A percentile compares a stretch with the other conserved stretches of the same genome.
Conservation (phyloP, 1,284 basidiomycete species). For the Moesziomyces sp. region DNA sequence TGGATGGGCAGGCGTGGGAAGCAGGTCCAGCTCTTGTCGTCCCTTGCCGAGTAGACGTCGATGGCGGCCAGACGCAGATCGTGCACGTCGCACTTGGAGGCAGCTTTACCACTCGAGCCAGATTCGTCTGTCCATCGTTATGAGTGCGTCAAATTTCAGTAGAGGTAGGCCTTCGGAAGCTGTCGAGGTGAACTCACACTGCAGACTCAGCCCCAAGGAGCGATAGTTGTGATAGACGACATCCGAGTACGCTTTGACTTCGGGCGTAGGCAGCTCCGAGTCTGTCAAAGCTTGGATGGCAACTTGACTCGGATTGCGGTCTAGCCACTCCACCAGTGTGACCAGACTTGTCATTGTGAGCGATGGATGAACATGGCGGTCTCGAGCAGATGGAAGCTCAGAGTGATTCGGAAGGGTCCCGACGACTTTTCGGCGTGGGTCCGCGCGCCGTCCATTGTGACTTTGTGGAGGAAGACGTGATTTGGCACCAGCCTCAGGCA, state of each 20-base stretch:
- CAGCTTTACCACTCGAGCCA: neutral
- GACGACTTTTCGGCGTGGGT: neutral
- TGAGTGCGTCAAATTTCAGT: neutral
- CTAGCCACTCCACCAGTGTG: constrained; percentile 2
- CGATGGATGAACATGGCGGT: neutral
- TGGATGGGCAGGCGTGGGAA: constrained; percentile 23
- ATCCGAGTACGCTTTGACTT: constrained; percentile 31
- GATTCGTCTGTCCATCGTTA: constrained; percentile 14
- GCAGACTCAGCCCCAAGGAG: constrained; percentile 29
- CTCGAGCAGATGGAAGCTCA: neutral
- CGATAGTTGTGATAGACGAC: constrained; percentile 37
- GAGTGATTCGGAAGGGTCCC: neutral
- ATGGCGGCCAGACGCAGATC: constrained; percentile 23
- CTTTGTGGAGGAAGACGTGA: constrained; percentile 12
- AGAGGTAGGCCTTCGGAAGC: neutral
- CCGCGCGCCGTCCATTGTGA: neutral
- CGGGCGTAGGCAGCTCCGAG: neutral
- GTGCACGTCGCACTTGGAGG: constrained; percentile 4
- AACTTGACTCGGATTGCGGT: constrained; percentile 2
- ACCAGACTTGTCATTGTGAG: neutral
- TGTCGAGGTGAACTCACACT: constrained; percentile 22
- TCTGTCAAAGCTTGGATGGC: constrained; percentile 10
- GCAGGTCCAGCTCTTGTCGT: constrained; percentile 21
- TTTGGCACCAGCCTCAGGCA: no score
- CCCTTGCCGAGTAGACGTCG: constrained; percentile 36